A percentile compares a stretch with the other conserved stretches of the same genome.
These are phyloP conservation scores for Talaromyces atroroseus DNA, from an alignment of 2,329 filamentous ascomycete species.

Conservation along the genomic window DNA sequence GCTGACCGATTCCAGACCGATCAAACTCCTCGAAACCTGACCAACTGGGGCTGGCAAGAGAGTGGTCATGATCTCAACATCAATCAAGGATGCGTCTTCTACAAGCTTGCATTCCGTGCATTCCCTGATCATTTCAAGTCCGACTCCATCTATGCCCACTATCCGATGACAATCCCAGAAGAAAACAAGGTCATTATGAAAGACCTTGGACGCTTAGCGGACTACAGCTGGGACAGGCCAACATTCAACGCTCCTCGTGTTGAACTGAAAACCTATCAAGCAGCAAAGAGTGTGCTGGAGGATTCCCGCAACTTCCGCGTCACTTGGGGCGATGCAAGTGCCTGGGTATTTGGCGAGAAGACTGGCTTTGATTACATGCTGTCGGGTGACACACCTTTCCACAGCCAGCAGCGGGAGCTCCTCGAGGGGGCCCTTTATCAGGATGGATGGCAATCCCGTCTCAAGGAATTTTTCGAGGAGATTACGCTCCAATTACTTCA, in stretches of 20 bases:
- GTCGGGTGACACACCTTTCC: slow-evolving; percentile 46
- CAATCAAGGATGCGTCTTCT: slow-evolving; percentile 77
- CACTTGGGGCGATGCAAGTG: slow-evolving; percentile 59
- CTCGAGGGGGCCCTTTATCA: slow-evolving; percentile 56
- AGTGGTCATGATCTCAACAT: slow-evolving; percentile 66
- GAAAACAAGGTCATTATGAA: slow-evolving; percentile 69
- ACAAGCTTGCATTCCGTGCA: slow-evolving; percentile 73
- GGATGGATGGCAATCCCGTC: slow-evolving; percentile 55
- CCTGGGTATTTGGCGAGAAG: slow-evolving; percentile 55
- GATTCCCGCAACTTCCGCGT: slow-evolving; percentile 59
- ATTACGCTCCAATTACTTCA: slow-evolving; percentile 58
- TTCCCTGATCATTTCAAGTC: slow-evolving; percentile 74
- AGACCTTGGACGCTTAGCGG: slow-evolving; percentile 58
- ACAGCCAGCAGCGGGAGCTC: slow-evolving; percentile 48
- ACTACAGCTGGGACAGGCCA: slow-evolving; percentile 66
- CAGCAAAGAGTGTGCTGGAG: slow-evolving; percentile 57
- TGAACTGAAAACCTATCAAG: slow-evolving; percentile 56
- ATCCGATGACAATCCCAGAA: slow-evolving; percentile 62
- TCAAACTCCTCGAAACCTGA: slow-evolving; percentile 67
- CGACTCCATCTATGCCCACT: slow-evolving; percentile 77
- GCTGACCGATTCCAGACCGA: slow-evolving; percentile 42
- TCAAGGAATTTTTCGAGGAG: slow-evolving; percentile 63
- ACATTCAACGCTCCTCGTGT: slow-evolving; percentile 46
- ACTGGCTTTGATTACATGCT: slow-evolving; percentile 54
- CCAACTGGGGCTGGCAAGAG: slow-evolving; percentile 78